Percentiles rank a stretch among this genome's conserved stretches.
Evolutionary conservation across 2,329 filamentous ascomycete species (phyloP).

Genomic region (Geosmithia morbida): DNA sequence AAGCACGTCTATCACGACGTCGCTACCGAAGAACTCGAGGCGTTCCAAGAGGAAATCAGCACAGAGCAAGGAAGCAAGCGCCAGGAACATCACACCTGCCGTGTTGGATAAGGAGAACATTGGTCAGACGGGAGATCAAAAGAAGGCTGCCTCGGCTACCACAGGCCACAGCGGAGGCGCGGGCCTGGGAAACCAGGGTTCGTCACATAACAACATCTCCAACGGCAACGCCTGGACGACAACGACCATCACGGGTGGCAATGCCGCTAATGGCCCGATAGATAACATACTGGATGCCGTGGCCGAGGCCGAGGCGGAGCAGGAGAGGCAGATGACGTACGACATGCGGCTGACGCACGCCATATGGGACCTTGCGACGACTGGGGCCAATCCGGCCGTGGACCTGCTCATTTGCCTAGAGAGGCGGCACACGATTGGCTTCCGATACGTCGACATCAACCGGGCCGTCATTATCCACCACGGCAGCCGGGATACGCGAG

Average conservation of each 20-base stretch:
- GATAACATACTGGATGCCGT: slow-evolving; percentile 22
- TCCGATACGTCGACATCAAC: slow-evolving; percentile 92
- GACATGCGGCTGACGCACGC: slow-evolving; percentile 78
- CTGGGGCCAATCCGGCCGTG: slow-evolving; percentile 83
- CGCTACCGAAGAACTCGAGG: slow-evolving; percentile 51
- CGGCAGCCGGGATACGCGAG: slow-evolving; percentile 75
- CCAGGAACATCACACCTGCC: slow-evolving; percentile 17
- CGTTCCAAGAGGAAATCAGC: slow-evolving; percentile 45
- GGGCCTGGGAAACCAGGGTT: background rate
- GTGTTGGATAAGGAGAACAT: slow-evolving; percentile 37
- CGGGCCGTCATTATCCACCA: slow-evolving; percentile 88
- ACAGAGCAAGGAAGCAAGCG: slow-evolving; percentile 20
- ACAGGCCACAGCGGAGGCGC: slow-evolving; percentile 10
- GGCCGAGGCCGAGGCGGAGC: slow-evolving; percentile 48
- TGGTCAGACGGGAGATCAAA: slow-evolving; percentile 9
- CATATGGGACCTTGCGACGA: slow-evolving; percentile 88
- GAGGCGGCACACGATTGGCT: slow-evolving; percentile 79
- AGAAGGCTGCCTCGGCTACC: slow-evolving; percentile 11
- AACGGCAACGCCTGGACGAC: background rate
- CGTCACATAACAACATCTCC: background rate
- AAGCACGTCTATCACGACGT: slow-evolving; percentile 70
- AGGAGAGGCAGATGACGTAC: slow-evolving; percentile 61
- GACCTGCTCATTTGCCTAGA: slow-evolving; percentile 89
- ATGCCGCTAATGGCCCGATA: background rate
- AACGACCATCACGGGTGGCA: background rate